These are phyloP conservation scores for Rachicladosporium sp. DNA, from an alignment of 2,329 filamentous ascomycete species.

Conservation along the genomic window DNA sequence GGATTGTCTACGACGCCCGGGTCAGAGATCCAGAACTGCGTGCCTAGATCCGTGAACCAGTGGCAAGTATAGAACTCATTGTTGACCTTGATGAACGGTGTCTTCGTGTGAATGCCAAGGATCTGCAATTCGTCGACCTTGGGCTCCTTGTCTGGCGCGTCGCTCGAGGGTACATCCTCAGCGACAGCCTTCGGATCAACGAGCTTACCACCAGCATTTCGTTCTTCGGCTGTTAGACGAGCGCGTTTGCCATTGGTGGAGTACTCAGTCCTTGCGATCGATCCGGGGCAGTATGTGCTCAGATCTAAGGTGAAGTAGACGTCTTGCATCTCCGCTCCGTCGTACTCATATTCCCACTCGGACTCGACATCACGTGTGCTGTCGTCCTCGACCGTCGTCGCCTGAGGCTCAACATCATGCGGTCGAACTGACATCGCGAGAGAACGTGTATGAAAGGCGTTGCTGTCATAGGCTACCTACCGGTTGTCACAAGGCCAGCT, in stretches of 20 bases:
- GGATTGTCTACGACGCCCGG: conserved; percentile 31
- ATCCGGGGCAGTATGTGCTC: conserved; percentile 27
- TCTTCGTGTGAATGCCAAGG: conserved; percentile 63
- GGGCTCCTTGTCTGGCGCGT: conserved; percentile 1
- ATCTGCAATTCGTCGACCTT: conserved; percentile 52
- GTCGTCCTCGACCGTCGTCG: too few relatives aligned
- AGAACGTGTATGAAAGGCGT: too few relatives aligned
- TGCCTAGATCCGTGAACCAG: conserved; percentile 76
- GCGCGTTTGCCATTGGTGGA: conserved; percentile 5
- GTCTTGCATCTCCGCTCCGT: conserved; percentile 43
- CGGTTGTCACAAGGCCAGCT: too few relatives aligned
- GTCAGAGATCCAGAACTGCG: conserved; percentile 50
- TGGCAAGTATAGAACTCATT: conserved; percentile 65
- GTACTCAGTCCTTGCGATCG: conserved; percentile 8
- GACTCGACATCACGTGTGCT: conserved; percentile 20
- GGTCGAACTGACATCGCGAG: too few relatives aligned
- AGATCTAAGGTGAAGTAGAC: conserved; percentile 51
- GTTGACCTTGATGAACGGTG: conserved; percentile 69
- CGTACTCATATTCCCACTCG: conserved; percentile 53
- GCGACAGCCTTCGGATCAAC: neutral
- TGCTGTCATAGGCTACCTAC: too few relatives aligned
- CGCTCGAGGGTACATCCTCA: neutral
- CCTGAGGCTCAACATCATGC: too few relatives aligned
- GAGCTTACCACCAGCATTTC: neutral
- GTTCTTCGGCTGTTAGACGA: neutral